Percentiles rank a stretch among this genome's conserved stretches.
Evolutionary conservation across 1,284 basidiomycete genomes (phyloP).

Genomic region (Pseudozyma pruni): DNA sequence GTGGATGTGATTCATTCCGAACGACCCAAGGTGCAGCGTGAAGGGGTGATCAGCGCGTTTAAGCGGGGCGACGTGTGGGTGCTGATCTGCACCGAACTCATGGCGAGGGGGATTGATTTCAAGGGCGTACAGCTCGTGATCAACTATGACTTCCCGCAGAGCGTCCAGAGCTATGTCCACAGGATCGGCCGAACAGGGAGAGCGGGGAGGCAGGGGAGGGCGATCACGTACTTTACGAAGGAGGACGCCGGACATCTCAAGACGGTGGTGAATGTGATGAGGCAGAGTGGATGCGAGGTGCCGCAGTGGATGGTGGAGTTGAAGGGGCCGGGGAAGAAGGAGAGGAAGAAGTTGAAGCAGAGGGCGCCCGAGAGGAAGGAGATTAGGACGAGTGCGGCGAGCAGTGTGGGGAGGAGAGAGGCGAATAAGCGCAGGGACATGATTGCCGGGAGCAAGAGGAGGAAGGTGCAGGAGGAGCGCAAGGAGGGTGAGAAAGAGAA

Average conservation of each 20-base stretch:
- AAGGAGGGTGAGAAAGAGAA: background rate
- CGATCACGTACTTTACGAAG: constrained; percentile 94
- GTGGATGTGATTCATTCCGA: constrained; percentile 93
- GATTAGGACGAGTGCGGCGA: constrained; percentile 56
- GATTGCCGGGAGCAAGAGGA: constrained; percentile 59
- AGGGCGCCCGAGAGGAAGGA: constrained; percentile 74
- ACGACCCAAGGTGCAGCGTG: constrained; percentile 84
- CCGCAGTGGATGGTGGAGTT: constrained; percentile 64
- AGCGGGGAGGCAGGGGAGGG: constrained; percentile 88
- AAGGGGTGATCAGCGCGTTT: constrained; percentile 78
- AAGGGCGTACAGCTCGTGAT: constrained; percentile 90
- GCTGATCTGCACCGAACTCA: constrained; percentile 65
- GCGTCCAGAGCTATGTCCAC: constrained; percentile 91
- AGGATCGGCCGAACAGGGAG: constrained; percentile 95
- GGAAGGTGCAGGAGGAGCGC: constrained; percentile 20
- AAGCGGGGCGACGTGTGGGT: constrained; percentile 73
- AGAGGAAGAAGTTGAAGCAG: constrained; percentile 84
- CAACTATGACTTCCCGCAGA: constrained; percentile 75
- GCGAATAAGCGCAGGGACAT: constrained; percentile 57
- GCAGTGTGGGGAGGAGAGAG: constrained; percentile 50
- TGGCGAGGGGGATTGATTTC: constrained; percentile 96
- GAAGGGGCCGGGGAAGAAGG: constrained; percentile 87
- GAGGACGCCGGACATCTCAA: constrained; percentile 91
- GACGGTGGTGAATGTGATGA: constrained; percentile 93
- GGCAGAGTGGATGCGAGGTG: constrained; percentile 78